These are phyloP conservation scores for Posidonia oceanica DNA, from an alignment of 116 monocot genomes.

Conservation along the genomic window DNA sequence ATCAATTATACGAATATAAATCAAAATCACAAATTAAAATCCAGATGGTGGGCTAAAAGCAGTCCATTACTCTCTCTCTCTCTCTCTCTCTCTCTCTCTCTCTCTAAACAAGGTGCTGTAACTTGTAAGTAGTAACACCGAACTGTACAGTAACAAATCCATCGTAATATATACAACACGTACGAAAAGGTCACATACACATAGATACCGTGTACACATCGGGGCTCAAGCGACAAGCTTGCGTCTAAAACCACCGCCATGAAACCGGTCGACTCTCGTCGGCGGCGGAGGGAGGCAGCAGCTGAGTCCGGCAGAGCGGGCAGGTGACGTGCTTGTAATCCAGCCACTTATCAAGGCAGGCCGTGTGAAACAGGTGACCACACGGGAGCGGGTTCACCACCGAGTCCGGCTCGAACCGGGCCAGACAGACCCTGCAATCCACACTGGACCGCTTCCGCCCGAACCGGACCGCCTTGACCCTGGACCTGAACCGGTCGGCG, in stretches of 20 bases:
- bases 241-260: background rate
- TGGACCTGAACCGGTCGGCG: slow-evolving; percentile 47
- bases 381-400: slow-evolving; percentile 72
- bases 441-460: slow-evolving; percentile 7
- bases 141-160: too few species aligned
- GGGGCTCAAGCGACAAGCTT: too few species aligned
- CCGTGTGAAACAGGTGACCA: slow-evolving; percentile 77
- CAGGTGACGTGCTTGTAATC: slow-evolving; percentile 81
- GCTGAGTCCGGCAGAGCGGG: slow-evolving; percentile 67
- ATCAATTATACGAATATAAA: too few species aligned
- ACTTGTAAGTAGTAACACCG: too few species aligned
- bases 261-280: background rate
- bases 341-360: slow-evolving; percentile 76
- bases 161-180: too few species aligned
- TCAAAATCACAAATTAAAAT: too few species aligned
- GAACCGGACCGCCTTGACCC: slow-evolving; percentile 47
- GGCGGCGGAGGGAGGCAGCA: slow-evolving; percentile 18
- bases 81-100: too few species aligned
- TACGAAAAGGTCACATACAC: too few species aligned
- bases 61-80: too few species aligned
- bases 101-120: too few species aligned
- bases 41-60: too few species aligned
- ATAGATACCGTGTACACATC: too few species aligned
- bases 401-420: slow-evolving; percentile 64
- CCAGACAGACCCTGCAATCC: slow-evolving; percentile 82